These are phyloP conservation scores for Westerdykella aurantiaca DNA, from an alignment of 2,329 filamentous ascomycete genomes.

Conservation along the genomic window DNA sequence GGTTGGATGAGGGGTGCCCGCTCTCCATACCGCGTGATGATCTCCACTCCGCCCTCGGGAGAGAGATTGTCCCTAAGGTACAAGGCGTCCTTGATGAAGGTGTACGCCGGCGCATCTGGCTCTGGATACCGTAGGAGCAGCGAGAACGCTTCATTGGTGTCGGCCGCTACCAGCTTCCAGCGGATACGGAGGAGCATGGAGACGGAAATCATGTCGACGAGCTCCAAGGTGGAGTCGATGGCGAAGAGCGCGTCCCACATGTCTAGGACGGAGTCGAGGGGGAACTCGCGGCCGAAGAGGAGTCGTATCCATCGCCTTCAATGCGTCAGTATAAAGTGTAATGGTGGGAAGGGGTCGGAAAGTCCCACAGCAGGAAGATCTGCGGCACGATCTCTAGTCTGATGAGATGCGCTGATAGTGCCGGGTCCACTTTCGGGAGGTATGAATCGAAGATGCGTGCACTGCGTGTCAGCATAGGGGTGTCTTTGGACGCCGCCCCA, in stretches of 20 bases:
- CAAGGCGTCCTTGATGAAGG: constrained; percentile 80
- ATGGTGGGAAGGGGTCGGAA: neutral
- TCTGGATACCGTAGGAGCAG: constrained; percentile 78
- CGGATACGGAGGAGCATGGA: constrained; percentile 89
- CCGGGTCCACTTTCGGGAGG: constrained; percentile 72
- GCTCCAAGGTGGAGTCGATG: constrained; percentile 69
- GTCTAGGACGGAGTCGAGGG: constrained; percentile 73
- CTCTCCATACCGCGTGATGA: constrained; percentile 66
- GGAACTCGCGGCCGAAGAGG: constrained; percentile 87
- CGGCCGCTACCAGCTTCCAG: constrained; percentile 79
- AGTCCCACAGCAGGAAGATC: constrained; percentile 80
- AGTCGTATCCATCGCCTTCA: constrained; percentile 84
- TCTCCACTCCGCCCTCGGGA: constrained; percentile 54
- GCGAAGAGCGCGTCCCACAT: constrained; percentile 93
- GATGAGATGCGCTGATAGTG: constrained; percentile 72
- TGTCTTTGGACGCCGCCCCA: constrained; percentile 37
- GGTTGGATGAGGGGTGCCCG: constrained; percentile 31
- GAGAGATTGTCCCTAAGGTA: constrained; percentile 64
- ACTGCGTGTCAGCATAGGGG: constrained; percentile 79
- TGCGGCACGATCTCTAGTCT: constrained; percentile 88
- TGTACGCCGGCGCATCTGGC: constrained; percentile 56
- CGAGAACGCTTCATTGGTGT: constrained; percentile 80
- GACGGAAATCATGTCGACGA: constrained; percentile 87
- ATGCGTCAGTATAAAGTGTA: neutral
- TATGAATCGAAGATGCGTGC: constrained; percentile 79